These are phyloP conservation scores for Yarrowia deformans DNA, from an alignment of 805 yeast species.

Conservation along the genomic window DNA sequence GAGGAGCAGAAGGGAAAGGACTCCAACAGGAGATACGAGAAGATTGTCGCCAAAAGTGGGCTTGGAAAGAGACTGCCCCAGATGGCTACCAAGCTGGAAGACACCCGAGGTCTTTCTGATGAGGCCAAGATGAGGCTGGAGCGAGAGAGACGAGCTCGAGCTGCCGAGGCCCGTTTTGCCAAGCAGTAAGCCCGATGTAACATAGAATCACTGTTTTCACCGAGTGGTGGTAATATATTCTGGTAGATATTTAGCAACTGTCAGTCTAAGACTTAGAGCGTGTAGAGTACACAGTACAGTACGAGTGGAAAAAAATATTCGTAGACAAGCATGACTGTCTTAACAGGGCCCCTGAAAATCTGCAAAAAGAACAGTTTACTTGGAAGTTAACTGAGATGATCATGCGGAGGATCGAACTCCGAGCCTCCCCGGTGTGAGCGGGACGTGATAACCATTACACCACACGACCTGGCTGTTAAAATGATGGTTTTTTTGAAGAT, in stretches of 20 bases:
- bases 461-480: conserved; percentile 26
- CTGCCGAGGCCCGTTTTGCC: conserved; percentile 86
- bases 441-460: conserved; percentile 41
- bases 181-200: conserved; percentile 38
- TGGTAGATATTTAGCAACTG: too few species aligned
- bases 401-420: conserved; percentile 42
- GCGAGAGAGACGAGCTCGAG: conserved; percentile 95
- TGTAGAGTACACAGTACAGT: too few species aligned
- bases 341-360: too few species aligned
- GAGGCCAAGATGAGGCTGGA: conserved; percentile 79
- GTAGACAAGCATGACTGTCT: too few species aligned
- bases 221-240: neutral
- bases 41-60: conserved; percentile 44
- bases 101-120: conserved; percentile 63
- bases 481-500: neutral
- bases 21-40: conserved; percentile 57
- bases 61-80: conserved; percentile 44
- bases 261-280: too few species aligned
- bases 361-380: too few species aligned
- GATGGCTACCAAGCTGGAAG: conserved; percentile 43
- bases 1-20: conserved; percentile 86
- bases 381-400: neutral
- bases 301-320: neutral
- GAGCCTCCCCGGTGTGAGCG: conserved; percentile 42
- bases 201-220: conserved; percentile 3